Evolutionary conservation across 768 basidiomycete species (phyloP).

Genomic region (Nevesoporus exiguus): DNA sequence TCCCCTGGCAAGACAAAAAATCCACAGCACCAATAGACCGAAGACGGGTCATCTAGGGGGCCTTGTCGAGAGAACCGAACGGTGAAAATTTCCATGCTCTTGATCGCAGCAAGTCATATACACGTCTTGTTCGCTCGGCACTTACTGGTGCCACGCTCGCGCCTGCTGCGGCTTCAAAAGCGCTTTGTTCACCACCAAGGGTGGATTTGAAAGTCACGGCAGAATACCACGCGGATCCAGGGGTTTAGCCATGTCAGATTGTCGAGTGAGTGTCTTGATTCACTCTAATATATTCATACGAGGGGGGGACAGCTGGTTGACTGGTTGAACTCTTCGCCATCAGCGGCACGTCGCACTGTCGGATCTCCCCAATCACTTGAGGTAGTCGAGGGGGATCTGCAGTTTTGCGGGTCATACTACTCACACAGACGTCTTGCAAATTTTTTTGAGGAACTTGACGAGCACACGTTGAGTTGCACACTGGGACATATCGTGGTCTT

Average conservation of each 20-base stretch:
- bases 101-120: conserved; percentile 21
- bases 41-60: conserved; percentile 3
- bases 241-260: conserved; percentile 15
- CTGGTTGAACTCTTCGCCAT: conserved; percentile 1
- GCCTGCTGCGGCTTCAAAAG: conserved; percentile 14
- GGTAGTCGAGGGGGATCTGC: not conserved
- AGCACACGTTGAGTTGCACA: conserved; percentile 31
- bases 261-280: conserved; percentile 31
- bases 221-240: not conserved
- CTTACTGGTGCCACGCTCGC: conserved; percentile 21
- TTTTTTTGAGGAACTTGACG: conserved; percentile 22
- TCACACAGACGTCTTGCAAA: conserved; percentile 28
- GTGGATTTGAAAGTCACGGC: conserved; percentile 1
- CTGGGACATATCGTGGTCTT: conserved; percentile 24
- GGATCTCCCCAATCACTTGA: conserved; percentile 9
- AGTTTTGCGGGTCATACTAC: conserved; percentile 20
- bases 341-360: not conserved
- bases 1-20: conserved; percentile 1
- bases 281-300: conserved; percentile 26
- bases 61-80: conserved; percentile 15
- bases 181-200: conserved; percentile 11
- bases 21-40: conserved; percentile 2
- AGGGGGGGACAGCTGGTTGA: conserved; percentile 19
- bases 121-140: conserved; percentile 19
- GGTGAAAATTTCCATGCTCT: conserved; percentile 28